Evolutionary conservation across 1,284 basidiomycete species (phyloP), one percentile per base, ranked within the genome.

Genomic region (Ceratobasidium sp.): DNA sequence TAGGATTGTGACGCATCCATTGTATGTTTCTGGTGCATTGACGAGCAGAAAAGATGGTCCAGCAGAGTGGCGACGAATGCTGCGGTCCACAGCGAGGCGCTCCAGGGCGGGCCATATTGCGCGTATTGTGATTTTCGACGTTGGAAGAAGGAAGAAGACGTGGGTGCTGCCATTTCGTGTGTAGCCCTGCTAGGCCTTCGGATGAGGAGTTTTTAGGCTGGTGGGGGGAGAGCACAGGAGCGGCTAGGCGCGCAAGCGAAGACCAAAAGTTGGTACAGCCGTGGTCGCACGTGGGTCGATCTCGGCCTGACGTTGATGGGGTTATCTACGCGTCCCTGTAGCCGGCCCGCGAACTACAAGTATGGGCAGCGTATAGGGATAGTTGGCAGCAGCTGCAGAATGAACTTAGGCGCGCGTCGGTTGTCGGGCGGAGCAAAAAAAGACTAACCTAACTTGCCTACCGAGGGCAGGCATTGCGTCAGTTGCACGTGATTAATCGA

Each of bases 1-100:
- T 75, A 65, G 3, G 73, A 65, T 54, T 61, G 73, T 6, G 48
- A 52, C 1, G 73, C 50, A 50, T 20, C 9, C n/a, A 54, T 23
- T 17, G 46, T 50, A 23, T 65, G 26, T 33, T 66, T 50, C n/a
- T 65, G 42, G 40, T 67, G 52, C 23, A 76, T 33, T 9, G 50
- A 40, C 15, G 23, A 48, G 59, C 73, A 76, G 64, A 66, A 76
- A 40, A 76, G 57, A 23, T 76, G 73, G 38, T 76, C 48, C 13
- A 67, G 20, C 15, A 64, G 56, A 12, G 44, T 56, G 33, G 65
- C 17, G 20, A 42, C 52, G 52, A 62, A 48, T 57, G 73, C 73
- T 28, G 62, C 62, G 23, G 59, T n/a, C 73, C 73, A 76, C 5
- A 76, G 64, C 26, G 73, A 38, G 23, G 38, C 48, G 28, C 73